Base-by-base conservation (phyloP, 345 rosid species). In the Toxicodendron radicans region DNA sequence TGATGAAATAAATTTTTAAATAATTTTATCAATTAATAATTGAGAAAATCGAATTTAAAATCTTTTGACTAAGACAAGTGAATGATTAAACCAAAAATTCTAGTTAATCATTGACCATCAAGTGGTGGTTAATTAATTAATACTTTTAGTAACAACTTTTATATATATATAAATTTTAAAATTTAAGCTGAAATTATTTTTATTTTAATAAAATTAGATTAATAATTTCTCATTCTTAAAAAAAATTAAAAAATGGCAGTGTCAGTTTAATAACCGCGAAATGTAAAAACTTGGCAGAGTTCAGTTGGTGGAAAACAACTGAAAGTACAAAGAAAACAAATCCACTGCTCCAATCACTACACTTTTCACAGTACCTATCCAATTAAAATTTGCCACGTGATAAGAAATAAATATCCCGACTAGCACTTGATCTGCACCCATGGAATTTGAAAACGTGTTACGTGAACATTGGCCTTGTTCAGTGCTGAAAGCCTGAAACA, bases 221-320 rank as follows among this genome's bases (percentile, higher is more conserved):
- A n/a, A n/a, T 27, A 24, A 5, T 30, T 30, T 6, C 3, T 13
- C 13, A n/a, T 27, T 6, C 17, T 59, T 33, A 41, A 17, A 20
- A 61, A 27, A 38, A 38, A 7, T 38, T 63, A 2, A 14, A 2
- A 51, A 32, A 10, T 27, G 54, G 1, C 17, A n/a, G 64, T 46
- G 66, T 46, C 74, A n/a, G 66, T 71, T 71, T 59, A 45, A 72
- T 48, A 59, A 48, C 75, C 75, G 75, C 75, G 58, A 46, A 60
- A 32, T 13, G 48, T 18, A 51, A 62, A 49, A 38, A 8, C 43
- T 5, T 38, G 43, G 0, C 7, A n/a, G 9, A 27, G 7, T 5
- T 32, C 60, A 24, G 60, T 32, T 48, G 20, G 75, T 30, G 67
- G 67, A 30, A 35, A 46, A 48, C 64, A 71, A 58, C 24, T 1